Percentiles rank a stretch among this genome's conserved stretches.
Evolutionary conservation across 495 filamentous ascomycete genomes (phyloP).

Genomic region (Penicillium verhagenii): DNA sequence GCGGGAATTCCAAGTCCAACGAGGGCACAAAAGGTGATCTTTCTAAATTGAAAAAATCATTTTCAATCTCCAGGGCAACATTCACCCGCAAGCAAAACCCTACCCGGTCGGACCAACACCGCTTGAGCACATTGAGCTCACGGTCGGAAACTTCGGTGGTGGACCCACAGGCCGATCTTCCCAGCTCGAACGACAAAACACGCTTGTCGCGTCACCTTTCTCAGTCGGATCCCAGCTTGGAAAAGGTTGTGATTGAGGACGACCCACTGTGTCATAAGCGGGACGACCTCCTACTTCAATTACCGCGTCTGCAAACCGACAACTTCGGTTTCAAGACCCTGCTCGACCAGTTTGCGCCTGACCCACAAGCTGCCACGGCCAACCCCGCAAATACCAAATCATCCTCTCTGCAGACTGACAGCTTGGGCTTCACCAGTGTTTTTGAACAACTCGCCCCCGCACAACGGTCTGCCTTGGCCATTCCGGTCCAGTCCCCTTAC

Average conservation of each 20-base stretch:
- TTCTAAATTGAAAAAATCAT: constrained; percentile 11
- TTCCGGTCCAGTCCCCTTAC: not conserved
- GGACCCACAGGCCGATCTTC: constrained; percentile 9
- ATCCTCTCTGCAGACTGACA: not conserved
- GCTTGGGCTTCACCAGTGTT: not conserved
- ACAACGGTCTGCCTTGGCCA: not conserved
- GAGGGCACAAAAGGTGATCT: not conserved
- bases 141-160: constrained; percentile 16
- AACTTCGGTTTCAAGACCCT: constrained; percentile 14
- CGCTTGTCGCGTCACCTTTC: constrained; percentile 13
- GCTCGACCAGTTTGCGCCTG: constrained; percentile 7
- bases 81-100: constrained; percentile 11
- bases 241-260: not conserved
- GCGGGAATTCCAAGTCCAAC: not conserved
- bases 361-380: not conserved
- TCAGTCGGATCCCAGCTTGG: constrained; percentile 12
- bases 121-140: constrained; percentile 9
- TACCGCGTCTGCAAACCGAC: constrained; percentile 40
- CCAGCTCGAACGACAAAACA: constrained; percentile 3
- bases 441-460: not conserved
- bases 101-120: not conserved
- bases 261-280: constrained; percentile 14
- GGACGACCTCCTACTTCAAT: constrained; percentile 27
- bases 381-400: not conserved
- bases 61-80: constrained; percentile 15